Conservation (phyloP, 176 grass and related monocot genomes). For the Carex parvula region DNA sequence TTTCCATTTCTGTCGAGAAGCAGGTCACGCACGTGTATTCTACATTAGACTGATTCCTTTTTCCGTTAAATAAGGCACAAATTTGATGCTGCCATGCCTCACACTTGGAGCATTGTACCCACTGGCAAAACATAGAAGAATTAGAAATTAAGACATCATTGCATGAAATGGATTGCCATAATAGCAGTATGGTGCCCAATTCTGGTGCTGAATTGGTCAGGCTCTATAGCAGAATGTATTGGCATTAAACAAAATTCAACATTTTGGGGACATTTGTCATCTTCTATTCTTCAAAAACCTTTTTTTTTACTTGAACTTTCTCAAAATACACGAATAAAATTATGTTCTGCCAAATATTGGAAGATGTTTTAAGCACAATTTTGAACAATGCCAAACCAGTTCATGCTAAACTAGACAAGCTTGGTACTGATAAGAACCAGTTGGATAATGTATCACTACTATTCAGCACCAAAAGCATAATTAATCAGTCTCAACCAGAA, state of each 20-base stretch:
- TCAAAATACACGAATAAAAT: background rate
- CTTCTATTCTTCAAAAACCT: background rate
- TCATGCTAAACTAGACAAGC: background rate
- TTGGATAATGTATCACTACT: background rate
- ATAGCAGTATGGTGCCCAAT: background rate
- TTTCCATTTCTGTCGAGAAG: conserved; percentile 62
- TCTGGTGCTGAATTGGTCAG: background rate
- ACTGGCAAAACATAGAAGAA: conserved; percentile 53
- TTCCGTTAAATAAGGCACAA: conserved; percentile 87
- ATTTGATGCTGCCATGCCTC: conserved; percentile 95
- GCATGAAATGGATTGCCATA: background rate
- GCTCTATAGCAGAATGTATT: background rate
- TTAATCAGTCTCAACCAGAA: conserved; percentile 1
- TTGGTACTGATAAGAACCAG: background rate
- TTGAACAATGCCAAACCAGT: background rate
- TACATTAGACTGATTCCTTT: conserved; percentile 48
- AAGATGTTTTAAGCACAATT: background rate
- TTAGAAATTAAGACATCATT: conserved; percentile 29
- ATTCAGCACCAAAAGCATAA: background rate
- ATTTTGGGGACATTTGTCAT: background rate
- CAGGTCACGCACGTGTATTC: conserved; percentile 87
- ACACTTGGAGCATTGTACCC: conserved; percentile 89
- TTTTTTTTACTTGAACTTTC: background rate
- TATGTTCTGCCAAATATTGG: background rate
- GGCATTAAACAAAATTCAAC: background rate